Base-by-base conservation (phyloP, 2,329 filamentous ascomycete genomes). In the Colletotrichum acutatum region DNA sequence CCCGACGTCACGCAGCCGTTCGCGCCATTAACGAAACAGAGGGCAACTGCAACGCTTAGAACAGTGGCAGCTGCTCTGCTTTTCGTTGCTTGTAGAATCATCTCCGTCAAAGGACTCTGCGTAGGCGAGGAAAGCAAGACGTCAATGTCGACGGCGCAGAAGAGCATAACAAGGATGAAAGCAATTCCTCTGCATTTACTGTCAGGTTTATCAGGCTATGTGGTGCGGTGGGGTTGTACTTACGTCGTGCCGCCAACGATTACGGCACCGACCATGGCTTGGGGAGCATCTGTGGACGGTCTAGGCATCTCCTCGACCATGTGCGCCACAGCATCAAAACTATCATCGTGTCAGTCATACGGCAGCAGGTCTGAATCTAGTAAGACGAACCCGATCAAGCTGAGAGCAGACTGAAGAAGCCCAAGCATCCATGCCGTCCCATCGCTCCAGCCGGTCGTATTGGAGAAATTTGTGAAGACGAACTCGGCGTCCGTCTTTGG, bases 381-480 rank as follows among this genome's bases (percentile, higher is more conserved):
- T 34, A 11, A 34, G 32, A 34, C 11, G 32, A 85, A 87, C 16
- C 83, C 84, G 11, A 80, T 82, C 4, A 83, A 77, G 19, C 78
- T 80, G 0, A 82, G 67, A 0, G 80, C 79, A 0, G 78, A 82
- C 76, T 85, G 86, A 1, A 87, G 77, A 2, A 87, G 78, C 0
- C 86, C 85, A 1, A 87, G 76, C 16, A 87, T 81, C 86, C 86
- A 88, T 0, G 85, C 80, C 19, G 87, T 78, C 1, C 85, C 86
- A 61, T 86, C 83, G 1, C 81, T 78, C 85, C 85, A 87, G 2
- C 84, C 84, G 1, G 83, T 85, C 42, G 81, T 80, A 74, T 88
- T 87, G n/a, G 77, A 76, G 65, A 86, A 86, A 14, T 83, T 78
- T 6, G 81, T 78, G 69, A 87, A 87, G 12, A 87, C 84, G 71